A percentile compares a stretch with the other conserved stretches of the same genome.
phyloP scores from a whole-genome alignment of 1,139 yeast species.

The Pichia sp. region DNA sequence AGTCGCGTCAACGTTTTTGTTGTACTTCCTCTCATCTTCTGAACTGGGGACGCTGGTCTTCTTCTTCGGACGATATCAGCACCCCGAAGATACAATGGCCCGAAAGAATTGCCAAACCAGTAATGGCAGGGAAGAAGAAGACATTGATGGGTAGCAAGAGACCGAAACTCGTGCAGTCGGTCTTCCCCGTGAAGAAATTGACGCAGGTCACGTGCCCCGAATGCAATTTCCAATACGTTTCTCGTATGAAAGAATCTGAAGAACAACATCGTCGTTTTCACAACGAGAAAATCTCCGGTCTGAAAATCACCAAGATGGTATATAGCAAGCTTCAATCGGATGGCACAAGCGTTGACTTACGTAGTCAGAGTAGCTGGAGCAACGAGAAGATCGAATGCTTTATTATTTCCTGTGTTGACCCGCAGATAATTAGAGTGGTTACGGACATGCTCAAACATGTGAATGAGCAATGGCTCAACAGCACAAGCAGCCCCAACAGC shows the following conservation, averaged over 20 bases:
- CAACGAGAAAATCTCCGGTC: constrained; percentile 44
- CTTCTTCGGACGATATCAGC: background rate
- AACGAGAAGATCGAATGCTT: constrained; percentile 21
- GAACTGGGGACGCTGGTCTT: background rate
- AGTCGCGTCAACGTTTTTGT: background rate
- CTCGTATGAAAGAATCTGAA: constrained; percentile 15
- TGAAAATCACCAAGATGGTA: constrained; percentile 16
- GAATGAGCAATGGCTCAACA: constrained; percentile 13
- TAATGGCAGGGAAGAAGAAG: background rate
- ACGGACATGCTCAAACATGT: constrained; percentile 1
- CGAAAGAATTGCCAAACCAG: no score
- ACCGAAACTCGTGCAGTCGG: constrained; percentile 5
- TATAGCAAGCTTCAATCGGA: constrained; percentile 29
- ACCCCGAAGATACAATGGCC: no score
- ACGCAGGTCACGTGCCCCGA: constrained; percentile 1
- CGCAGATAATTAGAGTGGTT: background rate
- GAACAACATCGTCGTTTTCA: constrained; percentile 49
- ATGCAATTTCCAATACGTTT: constrained; percentile 2
- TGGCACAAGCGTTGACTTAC: background rate
- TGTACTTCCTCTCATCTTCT: background rate
- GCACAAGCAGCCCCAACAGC: background rate
- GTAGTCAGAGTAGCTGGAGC: background rate
- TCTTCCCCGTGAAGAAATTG: background rate
- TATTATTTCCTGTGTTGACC: constrained; percentile 26
- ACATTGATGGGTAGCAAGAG: background rate